These are phyloP conservation scores for Simmondsia chinensis DNA, from an alignment of 148 eudicot genomes.

Conservation along the genomic window DNA sequence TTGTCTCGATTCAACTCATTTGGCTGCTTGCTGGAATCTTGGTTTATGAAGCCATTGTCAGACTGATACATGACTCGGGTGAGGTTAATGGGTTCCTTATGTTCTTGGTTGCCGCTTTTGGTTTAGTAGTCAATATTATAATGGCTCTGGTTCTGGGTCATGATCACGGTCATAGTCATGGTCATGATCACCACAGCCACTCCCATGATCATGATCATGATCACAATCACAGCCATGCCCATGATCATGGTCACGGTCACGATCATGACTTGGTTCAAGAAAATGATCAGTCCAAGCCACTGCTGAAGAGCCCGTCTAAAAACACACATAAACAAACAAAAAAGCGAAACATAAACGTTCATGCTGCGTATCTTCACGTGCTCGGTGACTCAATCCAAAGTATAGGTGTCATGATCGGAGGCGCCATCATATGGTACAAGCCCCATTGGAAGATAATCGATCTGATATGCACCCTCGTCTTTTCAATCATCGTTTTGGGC, in stretches of 20 bases:
- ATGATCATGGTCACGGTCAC: constrained; percentile 20
- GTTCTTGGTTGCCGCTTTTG: constrained; percentile 80
- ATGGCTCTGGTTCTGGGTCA: constrained; percentile 84
- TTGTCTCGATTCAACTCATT: constrained; percentile 82
- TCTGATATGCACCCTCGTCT: constrained; percentile 78
- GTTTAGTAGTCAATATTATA: constrained; percentile 59
- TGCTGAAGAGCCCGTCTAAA: constrained; percentile 21
- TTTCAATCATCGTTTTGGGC: constrained; percentile 63
- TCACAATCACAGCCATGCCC: constrained; percentile 23
- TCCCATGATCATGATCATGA: constrained; percentile 11
- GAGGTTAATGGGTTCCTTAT: constrained; percentile 77
- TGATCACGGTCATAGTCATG: constrained; percentile 58
- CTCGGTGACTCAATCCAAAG: constrained; percentile 96
- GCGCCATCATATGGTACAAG: constrained; percentile 81
- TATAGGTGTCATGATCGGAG: constrained; percentile 93
- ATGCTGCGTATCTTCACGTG: constrained; percentile 92
- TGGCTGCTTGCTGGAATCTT: constrained; percentile 89
- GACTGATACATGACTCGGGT: constrained; percentile 54
- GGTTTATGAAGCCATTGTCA: constrained; percentile 70
- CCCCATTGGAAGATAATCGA: constrained; percentile 92
- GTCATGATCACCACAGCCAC: too few species aligned
- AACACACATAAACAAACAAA: constrained; percentile 26
- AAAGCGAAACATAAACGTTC: constrained; percentile 58
- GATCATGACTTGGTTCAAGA: constrained; percentile 21
- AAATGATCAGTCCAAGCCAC: constrained; percentile 30